Evolutionary conservation across 192 early-diverging fungal genomes (phyloP).

Genomic region (Polychytrium aggregatum): DNA sequence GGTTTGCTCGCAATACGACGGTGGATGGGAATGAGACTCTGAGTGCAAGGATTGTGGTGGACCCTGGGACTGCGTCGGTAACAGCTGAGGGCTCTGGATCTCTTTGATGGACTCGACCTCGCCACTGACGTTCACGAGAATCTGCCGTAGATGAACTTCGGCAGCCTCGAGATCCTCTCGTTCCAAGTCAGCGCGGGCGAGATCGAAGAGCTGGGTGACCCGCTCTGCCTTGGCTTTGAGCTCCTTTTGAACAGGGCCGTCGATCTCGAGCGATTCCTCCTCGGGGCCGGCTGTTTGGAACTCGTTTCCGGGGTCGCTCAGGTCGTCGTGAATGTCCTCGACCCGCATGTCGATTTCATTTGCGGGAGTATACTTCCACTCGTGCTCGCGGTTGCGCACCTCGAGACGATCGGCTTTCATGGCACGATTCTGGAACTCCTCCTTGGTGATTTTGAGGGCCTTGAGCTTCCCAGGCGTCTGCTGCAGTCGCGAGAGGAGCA

Average conservation of each 20-base stretch:
- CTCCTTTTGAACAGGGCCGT: background rate
- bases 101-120: background rate
- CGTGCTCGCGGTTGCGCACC: slow-evolving; percentile 3
- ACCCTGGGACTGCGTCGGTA: no score
- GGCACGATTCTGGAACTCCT: slow-evolving; percentile 4
- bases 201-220: slow-evolving; percentile 16
- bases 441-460: slow-evolving; percentile 18
- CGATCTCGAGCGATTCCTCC: slow-evolving; percentile 4
- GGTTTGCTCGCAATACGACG: no score
- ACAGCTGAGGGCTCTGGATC: no score
- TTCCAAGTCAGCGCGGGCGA: slow-evolving; percentile 15
- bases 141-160: slow-evolving; percentile 5
- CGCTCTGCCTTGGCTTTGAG: background rate
- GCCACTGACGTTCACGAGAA: slow-evolving; percentile 8
- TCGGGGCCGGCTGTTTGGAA: background rate
- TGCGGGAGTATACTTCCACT: background rate
- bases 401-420: slow-evolving; percentile 1
- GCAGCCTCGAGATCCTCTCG: slow-evolving; percentile 14
- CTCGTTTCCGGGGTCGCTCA: slow-evolving; percentile 3
- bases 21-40: no score
- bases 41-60: no score
- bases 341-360: background rate
- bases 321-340: slow-evolving; percentile 13
- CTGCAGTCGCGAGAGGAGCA: slow-evolving; percentile 9
- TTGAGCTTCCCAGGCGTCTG: slow-evolving; percentile 21